Conservation (phyloP, 139 green algal genomes). For the Micromonas pusilla region DNA sequence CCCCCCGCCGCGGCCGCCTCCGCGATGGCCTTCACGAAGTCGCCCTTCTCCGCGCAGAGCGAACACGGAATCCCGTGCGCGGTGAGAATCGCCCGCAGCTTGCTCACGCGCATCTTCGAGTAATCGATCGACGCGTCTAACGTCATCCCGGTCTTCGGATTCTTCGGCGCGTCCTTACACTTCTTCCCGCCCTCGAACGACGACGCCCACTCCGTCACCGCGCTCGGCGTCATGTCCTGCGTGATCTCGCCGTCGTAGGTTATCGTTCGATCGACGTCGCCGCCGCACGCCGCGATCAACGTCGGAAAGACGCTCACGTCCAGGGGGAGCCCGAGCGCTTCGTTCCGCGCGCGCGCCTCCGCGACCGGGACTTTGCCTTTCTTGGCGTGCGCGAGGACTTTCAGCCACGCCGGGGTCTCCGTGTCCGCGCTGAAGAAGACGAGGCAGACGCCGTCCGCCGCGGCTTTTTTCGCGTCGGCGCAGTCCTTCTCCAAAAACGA, state of each 20-base stretch:
- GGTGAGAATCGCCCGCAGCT: conserved; percentile 5
- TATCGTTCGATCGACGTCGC: not conserved
- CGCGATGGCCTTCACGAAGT: conserved; percentile 14
- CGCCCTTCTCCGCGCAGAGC: conserved; percentile 8
- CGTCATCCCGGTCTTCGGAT: not conserved
- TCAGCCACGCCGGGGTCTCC: conserved; percentile 11
- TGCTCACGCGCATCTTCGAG: conserved; percentile 6
- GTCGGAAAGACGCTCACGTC: not conserved
- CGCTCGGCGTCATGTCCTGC: not conserved
- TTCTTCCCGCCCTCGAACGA: not conserved
- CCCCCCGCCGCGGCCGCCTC: not conserved
- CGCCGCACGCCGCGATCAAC: conserved; percentile 5
- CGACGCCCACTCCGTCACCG: not conserved
- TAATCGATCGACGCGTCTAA: not conserved
- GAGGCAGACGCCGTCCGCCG: not conserved
- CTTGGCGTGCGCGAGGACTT: not conserved
- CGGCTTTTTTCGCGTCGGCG: not conserved
- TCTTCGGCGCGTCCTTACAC: not conserved
- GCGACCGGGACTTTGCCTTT: not conserved
- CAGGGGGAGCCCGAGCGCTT: not conserved
- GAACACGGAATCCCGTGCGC: conserved; percentile 9
- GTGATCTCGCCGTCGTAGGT: not conserved
- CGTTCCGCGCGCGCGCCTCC: not conserved
- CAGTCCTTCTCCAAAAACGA: conserved; percentile 6
- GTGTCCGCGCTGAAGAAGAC: not conserved